phyloP scores from a whole-genome alignment of 495 filamentous ascomycete genomes.

The Polyplosphaeria fusca region DNA sequence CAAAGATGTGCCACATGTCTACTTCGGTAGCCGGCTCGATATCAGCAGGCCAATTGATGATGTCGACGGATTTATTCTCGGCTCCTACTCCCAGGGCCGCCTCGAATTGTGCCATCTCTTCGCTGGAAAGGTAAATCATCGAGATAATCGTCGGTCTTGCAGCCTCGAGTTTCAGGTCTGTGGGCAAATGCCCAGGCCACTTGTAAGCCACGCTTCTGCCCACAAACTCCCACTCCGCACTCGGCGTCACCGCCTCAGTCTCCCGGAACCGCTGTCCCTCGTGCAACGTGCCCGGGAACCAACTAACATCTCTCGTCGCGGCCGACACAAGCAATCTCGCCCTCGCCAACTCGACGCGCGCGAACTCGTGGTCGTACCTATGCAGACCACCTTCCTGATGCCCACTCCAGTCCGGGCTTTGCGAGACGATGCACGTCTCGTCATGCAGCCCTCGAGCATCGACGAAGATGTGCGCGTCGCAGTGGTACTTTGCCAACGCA shows the following conservation, averaged over 20 bases:
- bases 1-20: slow-evolving; percentile 13
- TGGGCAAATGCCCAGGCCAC: slow-evolving; percentile 4
- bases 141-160: not conserved
- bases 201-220: not conserved
- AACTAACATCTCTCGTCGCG: not conserved
- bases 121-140: slow-evolving; percentile 2
- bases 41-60: slow-evolving; percentile 8
- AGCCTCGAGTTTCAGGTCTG: not conserved
- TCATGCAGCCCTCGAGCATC: not conserved
- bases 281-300: slow-evolving; percentile 1
- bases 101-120: not conserved
- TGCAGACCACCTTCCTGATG: too few relatives aligned
- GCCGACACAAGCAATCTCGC: not conserved
- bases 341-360: not conserved
- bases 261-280: not conserved
- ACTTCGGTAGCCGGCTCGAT: not conserved
- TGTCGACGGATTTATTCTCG: not conserved
- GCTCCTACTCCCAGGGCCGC: not conserved
- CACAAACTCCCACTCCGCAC: not conserved
- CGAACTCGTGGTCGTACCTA: not conserved
- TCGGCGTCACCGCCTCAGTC: not conserved
- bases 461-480: not conserved
- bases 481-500: too few relatives aligned
- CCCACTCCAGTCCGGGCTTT: not conserved
- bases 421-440: not conserved